These are phyloP conservation scores for Hypoxylon crocopeplum DNA, from an alignment of 495 filamentous ascomycete genomes.

Conservation along the genomic window DNA sequence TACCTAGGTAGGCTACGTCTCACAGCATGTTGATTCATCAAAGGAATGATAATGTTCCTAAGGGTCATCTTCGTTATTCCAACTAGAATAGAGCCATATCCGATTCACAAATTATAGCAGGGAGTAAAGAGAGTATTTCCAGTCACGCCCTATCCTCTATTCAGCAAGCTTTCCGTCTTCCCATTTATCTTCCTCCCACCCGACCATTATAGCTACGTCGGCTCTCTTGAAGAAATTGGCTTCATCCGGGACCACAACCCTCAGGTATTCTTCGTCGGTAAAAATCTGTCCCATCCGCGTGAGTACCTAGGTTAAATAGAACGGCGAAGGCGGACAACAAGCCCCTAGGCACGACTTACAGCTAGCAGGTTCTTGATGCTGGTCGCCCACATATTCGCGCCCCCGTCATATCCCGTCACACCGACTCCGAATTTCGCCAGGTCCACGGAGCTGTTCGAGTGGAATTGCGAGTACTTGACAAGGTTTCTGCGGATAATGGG, in stretches of 20 bases:
- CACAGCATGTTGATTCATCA: too few species aligned
- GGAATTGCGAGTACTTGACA: constrained; percentile 31
- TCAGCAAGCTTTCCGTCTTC: background rate
- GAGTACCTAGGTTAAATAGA: background rate
- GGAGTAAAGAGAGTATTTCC: too few species aligned
- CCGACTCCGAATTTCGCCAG: background rate
- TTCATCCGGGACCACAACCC: constrained; percentile 8
- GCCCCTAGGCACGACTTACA: background rate
- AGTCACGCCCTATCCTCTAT: background rate
- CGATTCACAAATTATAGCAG: too few species aligned
- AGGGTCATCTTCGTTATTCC: too few species aligned
- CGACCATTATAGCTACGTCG: background rate
- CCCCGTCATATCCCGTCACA: constrained; percentile 6
- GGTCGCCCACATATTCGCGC: constrained; percentile 10
- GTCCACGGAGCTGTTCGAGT: constrained; percentile 12
- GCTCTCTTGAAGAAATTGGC: constrained; percentile 7
- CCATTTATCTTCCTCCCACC: constrained; percentile 23
- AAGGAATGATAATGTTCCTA: too few species aligned
- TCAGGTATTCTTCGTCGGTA: constrained; percentile 10
- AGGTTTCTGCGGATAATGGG: constrained; percentile 19
- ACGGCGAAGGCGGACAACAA: background rate
- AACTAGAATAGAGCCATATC: too few species aligned
- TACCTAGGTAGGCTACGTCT: too few species aligned
- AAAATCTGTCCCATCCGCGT: background rate
- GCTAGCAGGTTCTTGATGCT: constrained; percentile 10